Evolutionary conservation across 257 asterid species (phyloP).

Genomic region (Solanum commersonii): DNA sequence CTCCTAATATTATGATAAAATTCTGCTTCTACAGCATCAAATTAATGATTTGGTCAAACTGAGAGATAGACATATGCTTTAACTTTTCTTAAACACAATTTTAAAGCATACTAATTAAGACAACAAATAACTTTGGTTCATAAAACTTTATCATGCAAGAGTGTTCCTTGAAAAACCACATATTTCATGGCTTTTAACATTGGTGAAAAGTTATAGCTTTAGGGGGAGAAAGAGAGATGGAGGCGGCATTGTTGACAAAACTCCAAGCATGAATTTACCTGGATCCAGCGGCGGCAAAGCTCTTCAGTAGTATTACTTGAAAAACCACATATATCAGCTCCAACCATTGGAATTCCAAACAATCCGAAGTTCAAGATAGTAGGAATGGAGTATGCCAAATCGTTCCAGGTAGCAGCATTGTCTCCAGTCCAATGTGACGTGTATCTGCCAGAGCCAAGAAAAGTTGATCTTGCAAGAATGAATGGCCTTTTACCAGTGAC

Average conservation of each 20-base stretch:
- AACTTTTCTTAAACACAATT: not conserved
- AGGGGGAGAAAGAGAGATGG: not conserved
- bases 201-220: not conserved
- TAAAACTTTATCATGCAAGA: not conserved
- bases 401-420: slow-evolving; percentile 85
- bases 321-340: slow-evolving; percentile 95
- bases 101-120: not conserved
- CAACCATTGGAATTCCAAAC: slow-evolving; percentile 89
- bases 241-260: not conserved
- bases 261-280: slow-evolving; percentile 15
- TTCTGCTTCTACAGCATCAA: not conserved
- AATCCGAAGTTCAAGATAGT: slow-evolving; percentile 63
- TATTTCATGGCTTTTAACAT: not conserved
- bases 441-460: slow-evolving; percentile 81
- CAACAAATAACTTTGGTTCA: not conserved
- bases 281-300: slow-evolving; percentile 91
- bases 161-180: not conserved
- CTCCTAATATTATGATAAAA: not conserved
- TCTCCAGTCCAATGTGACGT: slow-evolving; percentile 99
- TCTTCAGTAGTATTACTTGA: slow-evolving; percentile 61
- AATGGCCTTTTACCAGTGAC: slow-evolving; percentile 67
- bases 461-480: slow-evolving; percentile 70
- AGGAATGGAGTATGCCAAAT: slow-evolving; percentile 64
- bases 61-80: not conserved
- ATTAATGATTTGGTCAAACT: not conserved